Conservation (phyloP, 805 yeast genomes). For the Zygotorulaspora danielsina region DNA sequence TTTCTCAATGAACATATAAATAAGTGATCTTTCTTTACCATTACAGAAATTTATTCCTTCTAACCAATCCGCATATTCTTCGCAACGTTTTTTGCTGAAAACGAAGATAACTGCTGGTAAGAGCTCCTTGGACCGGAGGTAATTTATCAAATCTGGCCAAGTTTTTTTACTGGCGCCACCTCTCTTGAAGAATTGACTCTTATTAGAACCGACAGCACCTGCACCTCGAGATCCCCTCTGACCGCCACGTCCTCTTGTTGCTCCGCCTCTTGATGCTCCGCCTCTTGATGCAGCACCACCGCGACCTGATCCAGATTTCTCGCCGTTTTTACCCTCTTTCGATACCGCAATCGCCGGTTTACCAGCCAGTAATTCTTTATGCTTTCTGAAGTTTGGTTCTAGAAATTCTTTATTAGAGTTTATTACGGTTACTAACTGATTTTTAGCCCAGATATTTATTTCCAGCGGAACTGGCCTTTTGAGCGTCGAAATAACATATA, state of each 20-base stretch:
- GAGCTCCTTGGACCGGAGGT: constrained; percentile 60
- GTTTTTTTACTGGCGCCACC: constrained; percentile 76
- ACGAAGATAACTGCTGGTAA: constrained; percentile 92
- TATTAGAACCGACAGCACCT: constrained; percentile 37
- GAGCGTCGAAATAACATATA: constrained; percentile 92
- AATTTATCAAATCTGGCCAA: constrained; percentile 70
- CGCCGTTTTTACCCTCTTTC: constrained; percentile 42
- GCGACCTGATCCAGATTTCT: constrained; percentile 32
- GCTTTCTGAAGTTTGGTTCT: constrained; percentile 58
- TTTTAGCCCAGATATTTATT: constrained; percentile 79
- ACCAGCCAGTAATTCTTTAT: constrained; percentile 47
- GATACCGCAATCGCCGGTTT: constrained; percentile 40
- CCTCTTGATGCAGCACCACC: constrained; percentile 16
- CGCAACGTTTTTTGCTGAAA: constrained; percentile 89
- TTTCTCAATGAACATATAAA: constrained; percentile 87
- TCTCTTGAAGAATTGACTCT: constrained; percentile 39
- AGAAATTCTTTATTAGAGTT: constrained; percentile 68
- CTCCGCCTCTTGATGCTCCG: constrained; percentile 23
- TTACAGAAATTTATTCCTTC: constrained; percentile 72
- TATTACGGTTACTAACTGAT: constrained; percentile 65
- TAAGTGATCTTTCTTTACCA: constrained; percentile 82
- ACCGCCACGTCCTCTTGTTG: constrained; percentile 30
- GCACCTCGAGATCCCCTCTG: constrained; percentile 40
- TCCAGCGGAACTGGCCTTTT: constrained; percentile 96
- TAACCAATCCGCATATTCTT: constrained; percentile 81